Percentiles rank a stretch among this genome's conserved stretches.
These are phyloP conservation scores for Septoria petroselini DNA, from an alignment of 2,329 filamentous ascomycete genomes.

Conservation along the genomic window DNA sequence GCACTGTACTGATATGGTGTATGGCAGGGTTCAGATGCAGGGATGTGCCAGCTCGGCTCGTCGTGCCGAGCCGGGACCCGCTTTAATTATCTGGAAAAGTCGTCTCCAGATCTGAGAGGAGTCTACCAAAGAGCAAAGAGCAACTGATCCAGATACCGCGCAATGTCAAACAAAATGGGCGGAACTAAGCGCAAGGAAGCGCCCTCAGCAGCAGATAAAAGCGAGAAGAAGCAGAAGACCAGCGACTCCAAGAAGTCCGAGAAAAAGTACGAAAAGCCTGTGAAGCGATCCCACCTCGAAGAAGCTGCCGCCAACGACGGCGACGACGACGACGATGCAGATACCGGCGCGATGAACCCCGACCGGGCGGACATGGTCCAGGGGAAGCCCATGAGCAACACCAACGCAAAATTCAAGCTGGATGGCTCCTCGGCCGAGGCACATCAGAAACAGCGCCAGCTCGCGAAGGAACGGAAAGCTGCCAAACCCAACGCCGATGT, in stretches of 20 bases:
- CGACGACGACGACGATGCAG: conserved; percentile 19
- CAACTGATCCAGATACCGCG: neutral
- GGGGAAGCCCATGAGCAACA: conserved; percentile 14
- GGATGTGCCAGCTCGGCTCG: too few species aligned
- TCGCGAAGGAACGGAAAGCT: conserved; percentile 83
- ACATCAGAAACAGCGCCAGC: conserved; percentile 86
- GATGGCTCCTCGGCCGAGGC: conserved; percentile 75
- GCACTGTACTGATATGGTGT: too few species aligned
- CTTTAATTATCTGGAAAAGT: neutral
- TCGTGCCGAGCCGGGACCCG: too few species aligned
- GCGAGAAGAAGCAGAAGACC: conserved; percentile 43
- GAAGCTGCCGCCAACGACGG: conserved; percentile 32
- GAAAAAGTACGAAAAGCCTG: conserved; percentile 24
- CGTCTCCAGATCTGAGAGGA: neutral
- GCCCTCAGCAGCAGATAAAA: conserved; percentile 29
- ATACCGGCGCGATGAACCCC: conserved; percentile 17
- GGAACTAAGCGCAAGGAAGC: conserved; percentile 43
- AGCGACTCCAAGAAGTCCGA: conserved; percentile 19
- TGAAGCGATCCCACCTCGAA: conserved; percentile 34
- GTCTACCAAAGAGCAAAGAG: neutral
- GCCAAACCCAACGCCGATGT: conserved; percentile 90
- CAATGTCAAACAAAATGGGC: conserved; percentile 31
- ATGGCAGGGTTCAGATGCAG: too few species aligned
- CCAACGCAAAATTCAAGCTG: conserved; percentile 35
- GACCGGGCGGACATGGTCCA: conserved; percentile 17